Base-by-base conservation (phyloP, 768 basidiomycete genomes). In the Solioccasus polychromus region DNA sequence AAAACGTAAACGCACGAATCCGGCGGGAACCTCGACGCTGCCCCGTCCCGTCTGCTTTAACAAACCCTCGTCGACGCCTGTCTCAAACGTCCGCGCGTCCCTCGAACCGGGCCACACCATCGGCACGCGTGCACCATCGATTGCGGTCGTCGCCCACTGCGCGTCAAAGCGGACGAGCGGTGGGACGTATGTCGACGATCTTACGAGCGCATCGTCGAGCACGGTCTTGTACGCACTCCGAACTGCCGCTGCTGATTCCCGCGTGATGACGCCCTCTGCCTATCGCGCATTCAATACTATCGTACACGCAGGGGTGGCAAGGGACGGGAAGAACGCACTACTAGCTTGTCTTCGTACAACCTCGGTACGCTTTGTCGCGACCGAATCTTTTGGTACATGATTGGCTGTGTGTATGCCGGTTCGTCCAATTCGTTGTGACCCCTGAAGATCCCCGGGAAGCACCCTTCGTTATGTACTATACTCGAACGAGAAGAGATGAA, bases 401-500 rank as follows among this genome's bases (percentile, higher is more conserved):
- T 68, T 0, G 93, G 92, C 47, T 85, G 86, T 0, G 93, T 95
- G 62, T 92, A 88, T 14, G 81, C 80, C 0, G 90, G 90, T 41
- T 92, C 77, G 58, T 93, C 89, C 24, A 92, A 75, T 64, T 93
- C 92, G 56, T 94, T 94, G 62, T 93, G 92, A 2, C 91, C 80
- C 80, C 89, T 82, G 50, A 39, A 23, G 20, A 46, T 42, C 29
- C n/a, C n/a, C n/a, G n/a, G n/a, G n/a, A n/a, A n/a, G n/a, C n/a
- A n/a, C n/a, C n/a, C n/a, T n/a, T n/a, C n/a, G n/a, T n/a, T n/a
- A n/a, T n/a, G n/a, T n/a, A n/a, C n/a, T n/a, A n/a, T n/a, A n/a
- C n/a, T n/a, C n/a, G n/a, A n/a, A 11, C 37, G 22, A 31, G 23
- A 28, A 14, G 22, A 40, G n/a, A n/a, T n/a, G n/a, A n/a, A n/a